phyloP scores from a whole-genome alignment of 768 basidiomycete species.

The Xanthoconium purpureum region DNA sequence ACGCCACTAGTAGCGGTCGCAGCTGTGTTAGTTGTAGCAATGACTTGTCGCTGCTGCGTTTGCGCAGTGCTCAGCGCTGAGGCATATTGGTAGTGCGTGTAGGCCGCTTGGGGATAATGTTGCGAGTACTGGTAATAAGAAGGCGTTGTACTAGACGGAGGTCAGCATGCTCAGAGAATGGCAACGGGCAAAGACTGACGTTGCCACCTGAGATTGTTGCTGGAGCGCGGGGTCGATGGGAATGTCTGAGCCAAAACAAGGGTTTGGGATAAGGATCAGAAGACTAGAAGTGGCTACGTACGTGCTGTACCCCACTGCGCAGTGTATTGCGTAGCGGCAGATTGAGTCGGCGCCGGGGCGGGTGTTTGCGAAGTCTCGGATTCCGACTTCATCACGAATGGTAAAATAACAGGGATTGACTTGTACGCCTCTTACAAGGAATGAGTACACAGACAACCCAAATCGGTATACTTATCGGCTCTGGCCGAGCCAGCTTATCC shows the following conservation, averaged over 20 bases:
- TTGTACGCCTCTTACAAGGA: too few species aligned
- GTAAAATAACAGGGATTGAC: too few species aligned
- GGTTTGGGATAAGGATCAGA: background rate
- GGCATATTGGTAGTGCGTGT: conserved; percentile 44
- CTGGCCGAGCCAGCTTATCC: too few species aligned
- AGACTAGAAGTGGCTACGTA: conserved; percentile 30
- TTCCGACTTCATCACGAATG: conserved; percentile 41
- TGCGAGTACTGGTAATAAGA: conserved; percentile 44
- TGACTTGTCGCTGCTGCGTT: conserved; percentile 31
- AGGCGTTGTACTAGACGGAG: conserved; percentile 37
- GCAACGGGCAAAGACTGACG: conserved; percentile 32
- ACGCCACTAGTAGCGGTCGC: conserved; percentile 35
- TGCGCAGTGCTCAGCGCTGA: conserved; percentile 28
- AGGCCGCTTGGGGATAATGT: conserved; percentile 37
- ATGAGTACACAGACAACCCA: too few species aligned
- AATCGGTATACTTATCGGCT: too few species aligned
- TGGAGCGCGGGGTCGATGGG: conserved; percentile 69
- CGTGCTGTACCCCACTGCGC: conserved; percentile 41
- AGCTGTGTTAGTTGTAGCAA: conserved; percentile 12
- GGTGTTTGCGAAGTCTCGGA: conserved; percentile 35
- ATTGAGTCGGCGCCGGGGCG: conserved; percentile 30
- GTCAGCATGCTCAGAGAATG: conserved; percentile 4
- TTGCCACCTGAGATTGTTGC: conserved; percentile 48
- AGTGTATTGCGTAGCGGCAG: conserved; percentile 29
- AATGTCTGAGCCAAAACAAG: conserved; percentile 41